Conservation (phyloP, 2,329 filamentous ascomycete genomes). For the Amesomyces nigricolor region DNA sequence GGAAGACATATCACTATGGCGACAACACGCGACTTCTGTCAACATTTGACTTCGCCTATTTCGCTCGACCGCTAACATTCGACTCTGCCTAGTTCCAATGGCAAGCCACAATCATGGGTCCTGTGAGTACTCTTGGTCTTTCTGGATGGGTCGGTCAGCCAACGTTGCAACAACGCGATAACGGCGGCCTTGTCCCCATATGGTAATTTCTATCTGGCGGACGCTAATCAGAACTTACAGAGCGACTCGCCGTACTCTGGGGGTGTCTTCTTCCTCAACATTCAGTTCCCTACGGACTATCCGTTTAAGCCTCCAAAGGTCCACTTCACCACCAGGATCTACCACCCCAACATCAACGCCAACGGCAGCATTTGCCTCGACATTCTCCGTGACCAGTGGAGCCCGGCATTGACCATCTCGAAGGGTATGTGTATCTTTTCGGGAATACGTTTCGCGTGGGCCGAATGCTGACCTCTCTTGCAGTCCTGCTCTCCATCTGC, state of each 20-base stretch:
- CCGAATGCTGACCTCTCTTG: background rate
- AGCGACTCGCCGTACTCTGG: conserved; percentile 95
- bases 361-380: conserved; percentile 99
- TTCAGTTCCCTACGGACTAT: conserved; percentile 99
- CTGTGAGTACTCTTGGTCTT: conserved; percentile 58
- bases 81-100: conserved; percentile 76
- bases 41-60: background rate
- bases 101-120: conserved; percentile 99
- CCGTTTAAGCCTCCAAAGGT: conserved; percentile 99
- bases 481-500: conserved; percentile 96
- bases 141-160: conserved; percentile 1
- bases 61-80: conserved; percentile 19
- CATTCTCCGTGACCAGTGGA: conserved; percentile 98
- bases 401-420: conserved; percentile 93
- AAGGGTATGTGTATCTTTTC: conserved; percentile 63
- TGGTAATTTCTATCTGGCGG: background rate
- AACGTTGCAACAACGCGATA: background rate
- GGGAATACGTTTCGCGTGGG: background rate
- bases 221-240: conserved; percentile 38
- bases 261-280: conserved; percentile 97
- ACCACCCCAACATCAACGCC: conserved; percentile 99
- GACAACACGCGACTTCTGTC: background rate
- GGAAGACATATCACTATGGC: conserved; percentile 8
- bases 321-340: conserved; percentile 99
- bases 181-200: background rate